Percentiles rank a stretch among this genome's conserved stretches.
These are phyloP conservation scores for Colletotrichum sansevieriae DNA, from an alignment of 2,329 filamentous ascomycete genomes.

Conservation along the genomic window DNA sequence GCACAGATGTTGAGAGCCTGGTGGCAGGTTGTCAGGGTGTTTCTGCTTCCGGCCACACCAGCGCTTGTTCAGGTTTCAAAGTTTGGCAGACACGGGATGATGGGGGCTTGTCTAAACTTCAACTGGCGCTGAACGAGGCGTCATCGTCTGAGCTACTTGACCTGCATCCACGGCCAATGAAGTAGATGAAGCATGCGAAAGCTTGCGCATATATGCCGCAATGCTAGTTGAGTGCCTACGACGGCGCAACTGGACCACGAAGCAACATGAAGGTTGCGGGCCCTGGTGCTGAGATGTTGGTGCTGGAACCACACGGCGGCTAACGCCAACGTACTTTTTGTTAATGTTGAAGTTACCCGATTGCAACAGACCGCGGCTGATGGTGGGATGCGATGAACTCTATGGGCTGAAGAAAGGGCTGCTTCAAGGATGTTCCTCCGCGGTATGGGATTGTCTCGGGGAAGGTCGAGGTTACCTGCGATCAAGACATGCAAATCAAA, in stretches of 20 bases:
- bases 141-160: slow-evolving; percentile 16
- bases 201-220: background rate
- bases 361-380: background rate
- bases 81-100: slow-evolving; percentile 16
- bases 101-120: slow-evolving; percentile 16
- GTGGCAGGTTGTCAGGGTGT: slow-evolving; percentile 25
- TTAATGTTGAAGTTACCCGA: slow-evolving; percentile 17
- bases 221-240: background rate
- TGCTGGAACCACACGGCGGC: slow-evolving; percentile 8
- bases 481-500: slow-evolving; percentile 27
- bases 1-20: slow-evolving; percentile 24
- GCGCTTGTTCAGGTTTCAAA: slow-evolving; percentile 32
- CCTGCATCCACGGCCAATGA: background rate
- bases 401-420: slow-evolving; percentile 34
- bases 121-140: slow-evolving; percentile 10
- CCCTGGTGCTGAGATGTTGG: background rate
- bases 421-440: slow-evolving; percentile 36
- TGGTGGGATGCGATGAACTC: slow-evolving; percentile 32
- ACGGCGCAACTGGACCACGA: slow-evolving; percentile 15
- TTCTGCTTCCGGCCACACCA: slow-evolving; percentile 11
- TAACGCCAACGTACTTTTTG: slow-evolving; percentile 21
- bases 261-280: background rate
- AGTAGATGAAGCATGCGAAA: background rate
- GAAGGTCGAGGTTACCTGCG: slow-evolving; percentile 1
- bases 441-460: slow-evolving; percentile 24